Evolutionary conservation across 2,329 filamentous ascomycete genomes (phyloP).

Genomic region (Clarireedia hainanense): DNA sequence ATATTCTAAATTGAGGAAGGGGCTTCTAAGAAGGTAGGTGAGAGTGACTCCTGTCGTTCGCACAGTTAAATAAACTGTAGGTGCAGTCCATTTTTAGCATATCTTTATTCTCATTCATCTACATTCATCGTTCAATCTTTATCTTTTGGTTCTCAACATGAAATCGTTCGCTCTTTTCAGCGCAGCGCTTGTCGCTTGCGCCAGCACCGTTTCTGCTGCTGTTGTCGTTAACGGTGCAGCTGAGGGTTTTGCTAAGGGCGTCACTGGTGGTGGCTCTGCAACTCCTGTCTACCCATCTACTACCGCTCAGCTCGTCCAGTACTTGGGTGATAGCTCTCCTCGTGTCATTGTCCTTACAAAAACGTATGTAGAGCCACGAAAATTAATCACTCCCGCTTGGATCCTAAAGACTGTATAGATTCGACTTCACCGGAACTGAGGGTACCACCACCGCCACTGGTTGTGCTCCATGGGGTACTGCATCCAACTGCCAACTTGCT

Average conservation of each 20-base stretch:
- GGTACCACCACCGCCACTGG: constrained; percentile 13
- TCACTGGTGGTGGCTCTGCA: constrained; percentile 52
- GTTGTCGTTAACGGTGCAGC: constrained; percentile 24
- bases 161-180: constrained; percentile 10
- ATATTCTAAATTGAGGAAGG: constrained; percentile 1
- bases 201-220: constrained; percentile 9
- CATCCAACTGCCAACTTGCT: constrained; percentile 37
- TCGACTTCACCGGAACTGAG: constrained; percentile 46
- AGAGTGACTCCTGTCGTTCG: background rate
- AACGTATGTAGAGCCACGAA: constrained; percentile 20
- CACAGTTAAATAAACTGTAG: constrained; percentile 1
- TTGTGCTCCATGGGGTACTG: constrained; percentile 31
- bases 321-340: background rate
- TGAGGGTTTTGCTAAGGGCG: constrained; percentile 41
- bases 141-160: constrained; percentile 2
- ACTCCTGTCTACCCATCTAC: constrained; percentile 45
- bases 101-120: background rate
- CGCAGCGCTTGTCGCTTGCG: constrained; percentile 6
- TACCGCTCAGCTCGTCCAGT: constrained; percentile 47
- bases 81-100: background rate
- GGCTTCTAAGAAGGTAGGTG: too few relatives aligned
- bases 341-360: constrained; percentile 49
- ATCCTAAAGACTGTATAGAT: constrained; percentile 14
- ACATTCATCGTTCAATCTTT: background rate
- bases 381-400: too few relatives aligned